Base-by-base conservation (phyloP, 371 early-diverging fungal genomes). In the Basidiobolus heterosporus region DNA sequence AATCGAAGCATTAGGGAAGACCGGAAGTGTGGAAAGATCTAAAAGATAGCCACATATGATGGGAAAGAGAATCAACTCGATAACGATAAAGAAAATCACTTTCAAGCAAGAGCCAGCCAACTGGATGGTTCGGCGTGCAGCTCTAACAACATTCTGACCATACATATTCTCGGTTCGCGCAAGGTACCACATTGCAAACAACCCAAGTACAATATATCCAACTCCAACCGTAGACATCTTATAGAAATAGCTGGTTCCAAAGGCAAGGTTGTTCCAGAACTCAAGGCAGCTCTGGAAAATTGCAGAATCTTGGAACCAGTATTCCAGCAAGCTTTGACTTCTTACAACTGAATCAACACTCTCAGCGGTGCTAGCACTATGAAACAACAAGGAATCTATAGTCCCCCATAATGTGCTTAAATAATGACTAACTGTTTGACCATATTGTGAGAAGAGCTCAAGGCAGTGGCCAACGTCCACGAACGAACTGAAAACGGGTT, bases 11-110 rank as follows among this genome's bases (percentile, higher is more conserved):
- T 59, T 60, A 4, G 71, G 61, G 45, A 91, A 78, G 6, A 88
- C 46, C 0, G 85, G 82, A 38, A 83, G 47, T 0, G 88, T 80
- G 15, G 78, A 77, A 1, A 84, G 1, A 43, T 84, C 88, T 45
- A 95, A 55, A 22, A 88, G 55, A 14, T 76, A 53, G 1, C 96
- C 96, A 49, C 88, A 91, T 35, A 81, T 67, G n/a, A 80, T 62
- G 1, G 96, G 96, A 58, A 93, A 91, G 23, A 77, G 45, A 3
- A 78, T 59, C 22, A 95, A 75, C 59, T 95, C 96, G 39, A 89
- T 70, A 0, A 66, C 57, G 19, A 91, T 67, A 59, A 92, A 91
- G 59, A 87, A 73, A 11, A 67, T 68, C 1, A 88, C 74, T 59
- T 78, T 69, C 46, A 56, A 49, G 45, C 2, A 23, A n/a, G 7